These are phyloP conservation scores for Verticillium klebahnii DNA, from an alignment of 2,329 filamentous ascomycete species.

Conservation along the genomic window DNA sequence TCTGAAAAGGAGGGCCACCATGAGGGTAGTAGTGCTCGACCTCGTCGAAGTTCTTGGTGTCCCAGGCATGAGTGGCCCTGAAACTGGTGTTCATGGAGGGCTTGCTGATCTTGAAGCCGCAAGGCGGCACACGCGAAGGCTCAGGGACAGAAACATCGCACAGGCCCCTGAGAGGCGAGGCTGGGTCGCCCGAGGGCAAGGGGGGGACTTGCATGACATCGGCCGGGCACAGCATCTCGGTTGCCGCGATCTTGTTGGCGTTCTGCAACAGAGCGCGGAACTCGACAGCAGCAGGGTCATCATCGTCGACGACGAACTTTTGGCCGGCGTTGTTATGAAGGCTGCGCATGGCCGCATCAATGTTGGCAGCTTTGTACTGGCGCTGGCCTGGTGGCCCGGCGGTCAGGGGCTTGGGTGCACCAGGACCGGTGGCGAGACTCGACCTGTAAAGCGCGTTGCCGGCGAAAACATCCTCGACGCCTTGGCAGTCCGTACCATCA, in stretches of 20 bases:
- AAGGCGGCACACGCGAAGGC: not conserved
- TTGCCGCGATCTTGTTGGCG: slow-evolving; percentile 11
- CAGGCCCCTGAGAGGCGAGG: slow-evolving; percentile 6
- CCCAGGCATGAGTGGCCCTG: slow-evolving; percentile 11
- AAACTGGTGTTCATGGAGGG: not conserved
- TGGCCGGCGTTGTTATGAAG: slow-evolving; percentile 19
- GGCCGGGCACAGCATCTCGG: not conserved
- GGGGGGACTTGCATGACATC: not conserved
- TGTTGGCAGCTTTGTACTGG: slow-evolving; percentile 39
- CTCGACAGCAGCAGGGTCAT: slow-evolving; percentile 15
- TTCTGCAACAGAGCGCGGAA: slow-evolving; percentile 16
- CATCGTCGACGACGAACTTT: slow-evolving; percentile 16
- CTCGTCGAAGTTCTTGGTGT: slow-evolving; percentile 23
- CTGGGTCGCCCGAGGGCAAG: not conserved
- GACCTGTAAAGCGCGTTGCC: slow-evolving; percentile 7
- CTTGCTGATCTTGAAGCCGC: not conserved
- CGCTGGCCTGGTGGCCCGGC: slow-evolving; percentile 52
- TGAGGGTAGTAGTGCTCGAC: slow-evolving; percentile 23
- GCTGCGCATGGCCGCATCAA: slow-evolving; percentile 32
- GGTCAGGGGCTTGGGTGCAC: slow-evolving; percentile 45
- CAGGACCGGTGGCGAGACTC: slow-evolving; percentile 27
- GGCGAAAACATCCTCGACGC: not conserved
- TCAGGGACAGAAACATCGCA: not conserved
- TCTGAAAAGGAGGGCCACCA: slow-evolving; percentile 25
- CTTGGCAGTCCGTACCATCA: not conserved